phyloP scores from a whole-genome alignment of 176 grass and related monocot genomes.

The Zizania latifolia region DNA sequence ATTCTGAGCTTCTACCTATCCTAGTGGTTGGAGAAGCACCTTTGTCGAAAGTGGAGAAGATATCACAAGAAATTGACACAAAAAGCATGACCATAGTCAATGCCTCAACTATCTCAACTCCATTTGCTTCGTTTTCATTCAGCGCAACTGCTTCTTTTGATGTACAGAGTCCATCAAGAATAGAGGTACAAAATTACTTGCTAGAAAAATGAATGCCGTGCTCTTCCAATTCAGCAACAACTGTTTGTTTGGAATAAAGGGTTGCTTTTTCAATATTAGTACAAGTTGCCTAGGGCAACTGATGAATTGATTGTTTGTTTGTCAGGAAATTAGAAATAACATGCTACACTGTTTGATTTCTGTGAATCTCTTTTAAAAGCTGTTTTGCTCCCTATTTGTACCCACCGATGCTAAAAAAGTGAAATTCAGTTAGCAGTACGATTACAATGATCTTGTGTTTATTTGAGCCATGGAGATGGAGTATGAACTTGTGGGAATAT shows the following conservation, averaged over 20 bases:
- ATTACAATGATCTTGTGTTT: too few relatives aligned
- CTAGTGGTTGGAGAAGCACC: slow-evolving; percentile 64
- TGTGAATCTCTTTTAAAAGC: not conserved
- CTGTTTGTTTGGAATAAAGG: not conserved
- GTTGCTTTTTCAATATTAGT: too few relatives aligned
- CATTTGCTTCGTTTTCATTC: slow-evolving; percentile 79
- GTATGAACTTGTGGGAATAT: not conserved
- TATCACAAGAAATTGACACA: slow-evolving; percentile 74
- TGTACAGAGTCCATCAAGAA: slow-evolving; percentile 62
- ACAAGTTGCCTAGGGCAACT: too few relatives aligned
- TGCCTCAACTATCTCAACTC: slow-evolving; percentile 62
- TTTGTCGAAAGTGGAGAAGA: slow-evolving; percentile 73
- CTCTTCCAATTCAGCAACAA: not conserved
- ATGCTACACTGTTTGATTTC: not conserved
- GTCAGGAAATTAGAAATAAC: not conserved
- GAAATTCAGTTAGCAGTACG: not conserved
- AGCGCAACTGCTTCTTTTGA: slow-evolving; percentile 86
- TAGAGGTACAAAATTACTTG: slow-evolving; percentile 53
- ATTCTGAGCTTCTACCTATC: slow-evolving; percentile 87
- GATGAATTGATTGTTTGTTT: not conserved
- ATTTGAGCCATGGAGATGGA: not conserved
- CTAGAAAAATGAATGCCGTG: not conserved
- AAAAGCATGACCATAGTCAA: slow-evolving; percentile 65
- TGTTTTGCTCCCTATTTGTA: not conserved
- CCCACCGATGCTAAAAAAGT: not conserved